A percentile compares a stretch with the other conserved stretches of the same genome.
These are phyloP conservation scores for Cercophora newfieldiana DNA, from an alignment of 495 filamentous ascomycete species.

Conservation along the genomic window DNA sequence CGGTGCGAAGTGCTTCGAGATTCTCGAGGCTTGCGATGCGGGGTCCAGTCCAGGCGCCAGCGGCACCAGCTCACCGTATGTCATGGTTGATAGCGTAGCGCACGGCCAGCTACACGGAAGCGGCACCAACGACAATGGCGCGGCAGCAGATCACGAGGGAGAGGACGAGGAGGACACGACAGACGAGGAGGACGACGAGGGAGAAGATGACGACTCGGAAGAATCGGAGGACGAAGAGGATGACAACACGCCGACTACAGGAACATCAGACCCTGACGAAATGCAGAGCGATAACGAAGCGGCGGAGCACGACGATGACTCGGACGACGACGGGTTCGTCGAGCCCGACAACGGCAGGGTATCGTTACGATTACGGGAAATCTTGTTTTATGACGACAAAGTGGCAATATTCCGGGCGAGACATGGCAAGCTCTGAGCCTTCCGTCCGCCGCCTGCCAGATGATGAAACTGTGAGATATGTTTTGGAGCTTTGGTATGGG, in stretches of 20 bases:
- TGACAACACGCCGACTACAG: constrained; percentile 43
- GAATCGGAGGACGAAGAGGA: constrained; percentile 55
- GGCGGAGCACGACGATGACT: constrained; percentile 44
- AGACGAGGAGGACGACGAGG: constrained; percentile 33
- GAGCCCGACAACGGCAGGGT: constrained; percentile 41
- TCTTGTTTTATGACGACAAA: constrained; percentile 87
- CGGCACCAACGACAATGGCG: constrained; percentile 30
- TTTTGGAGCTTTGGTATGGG: background rate
- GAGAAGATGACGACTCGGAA: constrained; percentile 41
- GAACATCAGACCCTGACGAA: constrained; percentile 37
- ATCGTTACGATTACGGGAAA: constrained; percentile 73
- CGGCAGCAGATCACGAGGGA: constrained; percentile 42
- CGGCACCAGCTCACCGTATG: constrained; percentile 40
- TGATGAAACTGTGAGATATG: background rate
- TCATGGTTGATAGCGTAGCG: constrained; percentile 44
- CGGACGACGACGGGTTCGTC: constrained; percentile 56
- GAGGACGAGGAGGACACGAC: constrained; percentile 19
- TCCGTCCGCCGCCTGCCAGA: constrained; percentile 15
- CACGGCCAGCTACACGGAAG: constrained; percentile 43
- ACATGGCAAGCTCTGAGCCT: constrained; percentile 62
- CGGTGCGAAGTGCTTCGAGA: constrained; percentile 80
- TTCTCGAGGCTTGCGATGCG: constrained; percentile 63
- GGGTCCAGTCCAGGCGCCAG: constrained; percentile 30
- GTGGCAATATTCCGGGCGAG: constrained; percentile 81
- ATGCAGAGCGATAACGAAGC: constrained; percentile 45